Conservation (phyloP, 345 rosid genomes). For the Noccaea bulbosa region DNA sequence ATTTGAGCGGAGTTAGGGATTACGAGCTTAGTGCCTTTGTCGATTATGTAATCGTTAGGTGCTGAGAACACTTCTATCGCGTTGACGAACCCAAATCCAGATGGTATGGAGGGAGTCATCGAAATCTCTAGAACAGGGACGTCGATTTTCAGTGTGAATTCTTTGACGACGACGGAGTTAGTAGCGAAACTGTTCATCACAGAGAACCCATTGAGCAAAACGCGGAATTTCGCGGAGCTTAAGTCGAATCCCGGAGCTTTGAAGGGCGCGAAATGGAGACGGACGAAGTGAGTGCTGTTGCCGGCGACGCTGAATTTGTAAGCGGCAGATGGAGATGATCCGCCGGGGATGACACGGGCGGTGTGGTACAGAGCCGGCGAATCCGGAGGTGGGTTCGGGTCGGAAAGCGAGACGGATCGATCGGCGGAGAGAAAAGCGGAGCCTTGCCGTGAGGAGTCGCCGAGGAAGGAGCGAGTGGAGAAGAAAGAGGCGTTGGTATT, state of each 20-base stretch:
- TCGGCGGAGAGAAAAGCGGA: constrained; percentile 47
- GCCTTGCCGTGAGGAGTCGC: constrained; percentile 59
- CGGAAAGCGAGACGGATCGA: constrained; percentile 53
- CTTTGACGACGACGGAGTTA: constrained; percentile 46
- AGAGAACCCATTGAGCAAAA: constrained; percentile 56
- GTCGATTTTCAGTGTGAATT: constrained; percentile 53
- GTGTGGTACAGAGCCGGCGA: constrained; percentile 63
- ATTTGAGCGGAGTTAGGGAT: constrained; percentile 48
- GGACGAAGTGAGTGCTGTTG: constrained; percentile 75
- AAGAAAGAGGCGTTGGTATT: constrained; percentile 53
- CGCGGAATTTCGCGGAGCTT: constrained; percentile 58
- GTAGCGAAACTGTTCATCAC: constrained; percentile 55
- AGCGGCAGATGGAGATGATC: constrained; percentile 15
- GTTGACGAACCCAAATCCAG: constrained; percentile 68
- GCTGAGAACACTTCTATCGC: constrained; percentile 84
- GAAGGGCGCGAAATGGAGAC: constrained; percentile 93
- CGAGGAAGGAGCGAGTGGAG: constrained; percentile 59
- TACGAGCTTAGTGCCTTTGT: constrained; percentile 66
- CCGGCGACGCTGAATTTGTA: constrained; percentile 56
- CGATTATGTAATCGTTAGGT: constrained; percentile 65
- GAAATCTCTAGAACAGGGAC: constrained; percentile 52
- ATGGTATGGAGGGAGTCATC: constrained; percentile 49
- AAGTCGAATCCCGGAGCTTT: constrained; percentile 53
- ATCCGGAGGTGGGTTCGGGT: constrained; percentile 59
- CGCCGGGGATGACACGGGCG: constrained; percentile 43